Evolutionary conservation across 805 yeast species (phyloP), one percentile per base, ranked within the genome.

Genomic region (Metschnikowia aberdeeniae): DNA sequence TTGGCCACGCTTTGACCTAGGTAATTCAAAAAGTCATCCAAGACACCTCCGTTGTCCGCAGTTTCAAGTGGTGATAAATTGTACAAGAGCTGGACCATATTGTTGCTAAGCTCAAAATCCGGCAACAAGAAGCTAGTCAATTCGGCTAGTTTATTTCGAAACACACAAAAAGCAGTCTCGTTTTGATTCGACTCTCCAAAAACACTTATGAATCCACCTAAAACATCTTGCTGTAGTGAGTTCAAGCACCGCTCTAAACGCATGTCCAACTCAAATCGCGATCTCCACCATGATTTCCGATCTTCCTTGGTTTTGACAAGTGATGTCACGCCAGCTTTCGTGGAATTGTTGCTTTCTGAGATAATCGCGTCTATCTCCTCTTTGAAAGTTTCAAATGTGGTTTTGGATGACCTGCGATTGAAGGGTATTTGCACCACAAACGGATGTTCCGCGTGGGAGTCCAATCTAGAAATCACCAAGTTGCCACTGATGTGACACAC

Each of bases 251-350:
- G 62, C 33, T 73, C 61, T 42, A 92, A 57, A 38, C 74, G 62
- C 8, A 67, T 60, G 60, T 92, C 97, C 13, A 89, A 66, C 0
- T 62, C 64, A 44, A 77, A 78, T 40, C 97, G 67, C 26, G 68
- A 66, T 34, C 73, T 72, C 96, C 97, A 93, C 97, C 97, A 92
- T 6, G 66, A 51, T 37, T 73, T 75, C 40, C 89, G 71, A 27
- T 82, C 84, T 34, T 80, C 83, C 36, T 75, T 72, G 0, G 88
- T 73, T 3, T 59, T 67, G 1, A 86, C 77, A 1, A 55, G 58
- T 0, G 78, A 67, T 0, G 89, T 81, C 1, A 77, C 71, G 29
- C 75, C 78, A 0, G 63, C 47, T 17, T 76, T 73, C 0, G 92
- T 83, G 0, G 88, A 77, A 3, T 61, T 54, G 51, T 86, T 81